Percentiles rank a stretch among this genome's conserved stretches.
Evolutionary conservation across 1,284 basidiomycete species (phyloP).

Genomic region (Leucoagaricus sp.): DNA sequence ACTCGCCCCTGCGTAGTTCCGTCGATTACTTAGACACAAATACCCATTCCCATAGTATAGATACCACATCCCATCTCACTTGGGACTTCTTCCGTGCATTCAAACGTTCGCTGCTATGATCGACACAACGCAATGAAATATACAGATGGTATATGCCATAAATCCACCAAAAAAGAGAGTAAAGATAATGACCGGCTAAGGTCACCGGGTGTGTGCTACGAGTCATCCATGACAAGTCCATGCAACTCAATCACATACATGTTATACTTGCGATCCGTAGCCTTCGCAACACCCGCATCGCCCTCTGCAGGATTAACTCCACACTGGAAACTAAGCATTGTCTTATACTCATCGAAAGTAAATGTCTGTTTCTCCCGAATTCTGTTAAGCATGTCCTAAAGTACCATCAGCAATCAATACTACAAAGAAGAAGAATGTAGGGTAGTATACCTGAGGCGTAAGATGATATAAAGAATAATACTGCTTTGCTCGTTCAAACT

Average conservation of each 20-base stretch:
- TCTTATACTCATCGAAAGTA: slow-evolving; percentile 89
- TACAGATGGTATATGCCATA: too few species aligned
- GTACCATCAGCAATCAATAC: neutral
- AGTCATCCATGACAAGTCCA: slow-evolving; percentile 69
- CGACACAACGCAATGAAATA: too few species aligned
- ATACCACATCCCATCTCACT: too few species aligned
- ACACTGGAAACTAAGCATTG: slow-evolving; percentile 86
- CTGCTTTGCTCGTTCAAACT: slow-evolving; percentile 75
- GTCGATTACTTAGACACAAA: too few species aligned
- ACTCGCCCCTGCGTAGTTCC: too few species aligned
- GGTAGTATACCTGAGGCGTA: slow-evolving; percentile 69
- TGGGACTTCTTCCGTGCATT: too few species aligned
- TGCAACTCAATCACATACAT: slow-evolving; percentile 84
- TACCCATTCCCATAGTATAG: too few species aligned
- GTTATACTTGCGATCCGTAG: slow-evolving; percentile 70
- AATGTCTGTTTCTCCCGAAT: slow-evolving; percentile 68
- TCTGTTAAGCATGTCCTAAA: slow-evolving; percentile 74
- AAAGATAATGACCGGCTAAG: too few species aligned
- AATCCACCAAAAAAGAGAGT: too few species aligned
- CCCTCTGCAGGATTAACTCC: slow-evolving; percentile 66
- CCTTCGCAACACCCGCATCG: slow-evolving; percentile 49
- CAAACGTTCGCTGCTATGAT: too few species aligned
- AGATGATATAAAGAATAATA: slow-evolving; percentile 83
- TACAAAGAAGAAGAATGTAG: slow-evolving; percentile 1
- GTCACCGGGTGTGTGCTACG: too few species aligned